Base-by-base conservation (phyloP, 106 monocot genomes). In the Apostasia ramifera region DNA sequence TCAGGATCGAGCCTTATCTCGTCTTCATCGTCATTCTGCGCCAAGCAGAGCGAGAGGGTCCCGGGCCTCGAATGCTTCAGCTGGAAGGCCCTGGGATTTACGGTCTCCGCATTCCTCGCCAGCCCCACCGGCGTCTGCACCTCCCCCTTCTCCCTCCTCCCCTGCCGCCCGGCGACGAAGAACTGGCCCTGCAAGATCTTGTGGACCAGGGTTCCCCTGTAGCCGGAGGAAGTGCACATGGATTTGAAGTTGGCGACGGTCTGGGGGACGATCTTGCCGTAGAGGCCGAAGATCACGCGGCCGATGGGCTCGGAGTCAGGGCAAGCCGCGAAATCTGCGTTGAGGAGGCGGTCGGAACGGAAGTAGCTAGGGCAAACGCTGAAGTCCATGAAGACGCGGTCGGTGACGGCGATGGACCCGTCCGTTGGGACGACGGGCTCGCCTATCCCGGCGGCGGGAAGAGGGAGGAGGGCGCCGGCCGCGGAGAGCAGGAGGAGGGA, bases 1-100 rank as follows among this genome's bases (percentile, higher is more conserved):
- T 81, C 78, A 0, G 97, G 85, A 67, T 97, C 77, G 55, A 97
- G 77, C 81, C 79, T 97, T 46, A 97, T 67, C 50, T 83, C 89
- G 5, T 97, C 92, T 43, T 89, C 89, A 51, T 97, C 97, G 43
- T 97, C 97, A 58, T 97, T 97, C 74, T 85, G 82, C 8, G 81
- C 78, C 47, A 97, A 71, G 80, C 86, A 89, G 14, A 97, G 66
- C 40, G 97, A 97, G 12, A 97, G 79, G 1, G 82, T 86, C 13
- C 97, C 97, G 4, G 92, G 92, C 60, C 81, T 68, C 47, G 67
- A 51, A 53, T 97, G 92, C 81, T 67, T 82, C 69, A 97, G 71
- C 62, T 71, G 66, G 59, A 97, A 97, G 14, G 97, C 80, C 70
- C 75, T 81, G 5, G 89, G 68, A 56, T 92, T 70, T 38, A 97